Evolutionary conservation across 78 protist species (phyloP).

Genomic region (Protostelium mycophagum): DNA sequence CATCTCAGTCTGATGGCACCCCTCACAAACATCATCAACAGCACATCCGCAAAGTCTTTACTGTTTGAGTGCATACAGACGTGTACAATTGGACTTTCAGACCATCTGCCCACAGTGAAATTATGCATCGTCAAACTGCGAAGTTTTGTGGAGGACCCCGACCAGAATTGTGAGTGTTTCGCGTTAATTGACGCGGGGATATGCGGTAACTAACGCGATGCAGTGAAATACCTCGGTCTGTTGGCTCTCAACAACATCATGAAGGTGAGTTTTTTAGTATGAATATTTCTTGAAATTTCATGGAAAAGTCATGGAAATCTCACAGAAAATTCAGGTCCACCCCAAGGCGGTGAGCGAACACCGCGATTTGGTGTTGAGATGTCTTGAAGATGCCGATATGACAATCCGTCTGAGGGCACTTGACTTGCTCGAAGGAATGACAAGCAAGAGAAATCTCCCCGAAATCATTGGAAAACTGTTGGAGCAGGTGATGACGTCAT

Average conservation of each 20-base stretch:
- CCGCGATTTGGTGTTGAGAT: conserved; percentile 60
- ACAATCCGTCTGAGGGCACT: conserved; percentile 90
- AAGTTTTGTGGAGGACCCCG: conserved; percentile 84
- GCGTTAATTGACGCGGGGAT: no score
- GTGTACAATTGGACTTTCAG: conserved; percentile 67
- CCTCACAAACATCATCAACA: conserved; percentile 77
- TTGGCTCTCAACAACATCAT: conserved; percentile 76
- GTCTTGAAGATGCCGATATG: conserved; percentile 86
- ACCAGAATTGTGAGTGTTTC: conserved; percentile 71
- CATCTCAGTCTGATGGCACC: conserved; percentile 76
- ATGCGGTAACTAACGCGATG: background rate
- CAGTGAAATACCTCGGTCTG: conserved; percentile 91
- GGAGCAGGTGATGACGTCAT: background rate
- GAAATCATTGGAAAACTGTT: conserved; percentile 73
- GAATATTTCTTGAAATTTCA: background rate
- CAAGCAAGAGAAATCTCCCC: conserved; percentile 73
- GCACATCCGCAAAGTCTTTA: conserved; percentile 85
- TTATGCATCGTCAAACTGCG: conserved; percentile 81
- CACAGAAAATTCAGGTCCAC: conserved; percentile 43
- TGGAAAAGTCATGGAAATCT: no score
- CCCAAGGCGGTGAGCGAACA: conserved; percentile 77
- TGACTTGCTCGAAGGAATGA: conserved; percentile 85
- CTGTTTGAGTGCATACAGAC: conserved; percentile 89
- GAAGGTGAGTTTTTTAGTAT: conserved; percentile 3
- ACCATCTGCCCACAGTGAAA: conserved; percentile 54